A percentile compares a stretch with the other conserved stretches of the same genome.
Conservation (phyloP, 2,329 filamentous ascomycete species). For the Colletotrichum salicis region DNA sequence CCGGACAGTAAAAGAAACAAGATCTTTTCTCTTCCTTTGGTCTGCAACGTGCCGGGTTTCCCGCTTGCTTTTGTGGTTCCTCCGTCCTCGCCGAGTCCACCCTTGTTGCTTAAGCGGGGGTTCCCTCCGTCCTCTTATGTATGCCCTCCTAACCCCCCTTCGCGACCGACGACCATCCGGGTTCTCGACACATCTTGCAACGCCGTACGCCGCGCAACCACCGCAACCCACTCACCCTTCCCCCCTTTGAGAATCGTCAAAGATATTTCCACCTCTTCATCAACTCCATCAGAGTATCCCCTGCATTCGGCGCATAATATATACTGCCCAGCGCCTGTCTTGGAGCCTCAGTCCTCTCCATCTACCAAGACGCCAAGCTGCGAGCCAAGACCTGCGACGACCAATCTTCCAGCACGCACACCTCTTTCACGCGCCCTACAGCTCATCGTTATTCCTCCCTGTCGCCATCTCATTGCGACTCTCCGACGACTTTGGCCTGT, state of each 20-base stretch:
- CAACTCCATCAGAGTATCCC: background rate
- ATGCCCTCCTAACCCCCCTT: conserved; percentile 20
- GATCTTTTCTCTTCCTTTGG: conserved; percentile 4
- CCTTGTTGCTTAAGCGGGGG: conserved; percentile 11
- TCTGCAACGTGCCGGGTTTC: conserved; percentile 28
- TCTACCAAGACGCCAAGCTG: conserved; percentile 34
- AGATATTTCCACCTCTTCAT: background rate
- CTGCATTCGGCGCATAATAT: conserved; percentile 26
- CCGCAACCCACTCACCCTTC: background rate
- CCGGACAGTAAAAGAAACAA: conserved; percentile 8
- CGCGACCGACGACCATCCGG: conserved; percentile 31
- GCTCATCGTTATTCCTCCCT: background rate
- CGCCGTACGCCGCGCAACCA: conserved; percentile 3
- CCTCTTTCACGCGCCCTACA: background rate
- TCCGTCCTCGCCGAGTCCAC: conserved; percentile 24
- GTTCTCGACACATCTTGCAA: conserved; percentile 17
- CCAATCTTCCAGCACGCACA: conserved; percentile 3
- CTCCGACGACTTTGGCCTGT: conserved; percentile 13
- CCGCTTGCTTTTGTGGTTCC: conserved; percentile 21
- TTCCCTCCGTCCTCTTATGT: conserved; percentile 29
- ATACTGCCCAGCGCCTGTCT: conserved; percentile 19
- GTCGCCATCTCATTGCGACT: background rate
- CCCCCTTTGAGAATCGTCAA: background rate
- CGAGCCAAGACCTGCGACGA: conserved; percentile 27
- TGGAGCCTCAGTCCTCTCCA: background rate